Percentiles rank a stretch among this genome's conserved stretches.
phyloP scores from a whole-genome alignment of 2,329 filamentous ascomycete species.

The Huntiella omanensis region DNA sequence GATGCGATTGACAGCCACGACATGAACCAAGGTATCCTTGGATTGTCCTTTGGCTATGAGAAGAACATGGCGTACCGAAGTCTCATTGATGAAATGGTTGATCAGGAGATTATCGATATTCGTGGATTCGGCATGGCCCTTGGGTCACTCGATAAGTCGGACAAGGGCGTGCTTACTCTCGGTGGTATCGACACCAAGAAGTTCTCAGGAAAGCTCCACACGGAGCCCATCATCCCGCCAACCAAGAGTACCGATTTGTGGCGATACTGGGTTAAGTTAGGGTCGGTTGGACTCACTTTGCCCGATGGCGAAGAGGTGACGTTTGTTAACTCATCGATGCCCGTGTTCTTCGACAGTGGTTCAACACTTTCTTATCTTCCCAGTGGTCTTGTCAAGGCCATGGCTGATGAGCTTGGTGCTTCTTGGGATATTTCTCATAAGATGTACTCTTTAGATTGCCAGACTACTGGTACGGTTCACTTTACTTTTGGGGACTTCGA shows the following conservation, averaged over 20 bases:
- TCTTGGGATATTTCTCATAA: conserved; percentile 22
- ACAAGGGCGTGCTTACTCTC: conserved; percentile 21
- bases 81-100: conserved; percentile 16
- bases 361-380: conserved; percentile 50
- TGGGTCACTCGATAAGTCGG: conserved; percentile 15
- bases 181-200: conserved; percentile 29
- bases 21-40: conserved; percentile 18
- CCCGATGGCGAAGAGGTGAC: conserved; percentile 12
- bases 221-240: conserved; percentile 16
- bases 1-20: conserved; percentile 15
- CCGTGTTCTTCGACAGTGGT: conserved; percentile 45
- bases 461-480: conserved; percentile 22
- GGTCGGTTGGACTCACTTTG: conserved; percentile 17
- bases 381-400: conserved; percentile 27
- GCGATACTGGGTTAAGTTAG: conserved; percentile 24
- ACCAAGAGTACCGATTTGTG: conserved; percentile 14
- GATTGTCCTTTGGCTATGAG: conserved; percentile 17
- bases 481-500: conserved; percentile 28
- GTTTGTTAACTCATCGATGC: conserved; percentile 19
- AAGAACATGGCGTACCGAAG: conserved; percentile 16
- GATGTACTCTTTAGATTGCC: conserved; percentile 31
- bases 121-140: conserved; percentile 19
- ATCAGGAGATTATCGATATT: conserved; percentile 16
- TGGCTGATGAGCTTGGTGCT: conserved; percentile 28
- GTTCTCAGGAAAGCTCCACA: conserved; percentile 21